Base-by-base conservation (phyloP, 1,284 basidiomycete species). In the Apiotrichum porosum region DNA sequence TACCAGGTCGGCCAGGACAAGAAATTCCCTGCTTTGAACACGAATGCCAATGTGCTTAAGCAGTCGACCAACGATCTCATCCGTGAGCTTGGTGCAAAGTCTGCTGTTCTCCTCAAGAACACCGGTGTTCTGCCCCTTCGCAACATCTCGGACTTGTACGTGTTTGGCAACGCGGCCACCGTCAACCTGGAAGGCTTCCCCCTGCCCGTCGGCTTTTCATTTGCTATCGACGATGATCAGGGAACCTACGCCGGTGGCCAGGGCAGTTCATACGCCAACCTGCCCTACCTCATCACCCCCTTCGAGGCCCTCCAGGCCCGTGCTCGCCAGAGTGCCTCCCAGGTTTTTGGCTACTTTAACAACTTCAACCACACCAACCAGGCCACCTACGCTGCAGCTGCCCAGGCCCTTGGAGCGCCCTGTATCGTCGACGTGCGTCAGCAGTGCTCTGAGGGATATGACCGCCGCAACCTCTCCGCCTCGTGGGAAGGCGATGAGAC, bases 1-100 rank as follows among this genome's bases (percentile, higher is more conserved):
- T 84, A 80, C 60, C 75, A 78, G 31, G 71, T 81, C 19, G 76
- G 77, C 17, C 86, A 89, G 71, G 64, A n/a, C n/a, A n/a, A n/a
- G n/a, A n/a, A n/a, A n/a, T n/a, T n/a, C n/a, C n/a, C n/a, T n/a
- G n/a, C n/a, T n/a, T n/a, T n/a, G n/a, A n/a, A n/a, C n/a, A n/a
- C n/a, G n/a, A n/a, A n/a, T n/a, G n/a, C 76, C 33, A 63, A 74
- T 8, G 65, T 72, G 34, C 87, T 79, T 66, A 84, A 85, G 0
- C 48, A 66, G 18, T 51, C 66, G 47, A 69, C 68, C 47, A 69
- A 62, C 34, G 49, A 57, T 2, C 61, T 66, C 37, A 65, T 62
- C 3, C 49, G 68, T 17, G 62, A 61, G 21, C 61, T 61, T 4
- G 68, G 65, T 2, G 61, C 62, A 19, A 64, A 65, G 41, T 79